A percentile compares a stretch with the other conserved stretches of the same genome.
Conservation (phyloP, 2,329 filamentous ascomycete species). For the Pseudocercospora fuligena region DNA sequence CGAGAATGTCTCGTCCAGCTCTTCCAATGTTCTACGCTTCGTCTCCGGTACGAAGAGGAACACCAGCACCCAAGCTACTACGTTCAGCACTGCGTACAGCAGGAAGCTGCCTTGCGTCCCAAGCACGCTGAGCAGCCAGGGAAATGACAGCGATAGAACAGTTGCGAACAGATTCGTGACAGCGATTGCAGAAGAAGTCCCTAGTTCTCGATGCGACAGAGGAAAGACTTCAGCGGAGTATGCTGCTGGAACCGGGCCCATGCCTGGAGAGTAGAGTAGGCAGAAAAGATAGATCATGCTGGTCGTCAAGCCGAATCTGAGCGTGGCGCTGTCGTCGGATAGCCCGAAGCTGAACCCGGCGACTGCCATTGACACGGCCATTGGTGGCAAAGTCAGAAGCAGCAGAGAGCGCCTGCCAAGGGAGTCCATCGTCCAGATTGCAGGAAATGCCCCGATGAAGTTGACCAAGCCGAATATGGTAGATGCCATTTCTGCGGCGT, state of each 20-base stretch:
- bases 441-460: constrained; percentile 50
- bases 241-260: constrained; percentile 48
- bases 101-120: constrained; percentile 58
- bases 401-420: constrained; percentile 46
- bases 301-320: constrained; percentile 35
- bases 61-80: constrained; percentile 57
- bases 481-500: constrained; percentile 45
- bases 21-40: constrained; percentile 54
- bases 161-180: constrained; percentile 57
- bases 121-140: constrained; percentile 54
- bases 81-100: constrained; percentile 62
- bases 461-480: constrained; percentile 52
- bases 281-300: constrained; percentile 57
- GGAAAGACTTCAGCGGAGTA: constrained; percentile 52
- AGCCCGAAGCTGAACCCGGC: constrained; percentile 48
- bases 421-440: constrained; percentile 51
- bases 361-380: constrained; percentile 32
- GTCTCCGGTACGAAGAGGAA: constrained; percentile 54
- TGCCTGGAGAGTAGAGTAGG: constrained; percentile 55
- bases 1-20: constrained; percentile 57
- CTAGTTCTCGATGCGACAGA: constrained; percentile 48
- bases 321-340: constrained; percentile 16
- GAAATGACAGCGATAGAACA: constrained; percentile 48
- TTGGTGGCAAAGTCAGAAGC: constrained; percentile 36
- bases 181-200: constrained; percentile 58